phyloP scores from a whole-genome alignment of 1,284 basidiomycete genomes.

The Rhizopogon hawkerae region DNA sequence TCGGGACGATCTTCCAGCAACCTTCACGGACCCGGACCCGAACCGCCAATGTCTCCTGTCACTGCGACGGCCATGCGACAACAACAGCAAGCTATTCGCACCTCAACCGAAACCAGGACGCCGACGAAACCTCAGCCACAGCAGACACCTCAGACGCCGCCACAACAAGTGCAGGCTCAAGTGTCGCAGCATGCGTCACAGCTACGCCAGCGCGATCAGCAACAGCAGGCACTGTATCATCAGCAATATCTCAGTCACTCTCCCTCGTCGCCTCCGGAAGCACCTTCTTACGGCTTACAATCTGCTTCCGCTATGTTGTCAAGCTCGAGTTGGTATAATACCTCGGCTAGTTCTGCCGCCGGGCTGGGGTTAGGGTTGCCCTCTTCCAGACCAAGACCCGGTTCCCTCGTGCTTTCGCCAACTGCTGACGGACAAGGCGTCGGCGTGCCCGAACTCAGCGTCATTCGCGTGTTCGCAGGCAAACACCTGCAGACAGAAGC shows the following conservation, averaged over 20 bases:
- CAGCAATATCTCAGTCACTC: slow-evolving; percentile 82
- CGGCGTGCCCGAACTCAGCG: slow-evolving; percentile 79
- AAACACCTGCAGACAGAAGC: slow-evolving; percentile 82
- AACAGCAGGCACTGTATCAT: slow-evolving; percentile 84
- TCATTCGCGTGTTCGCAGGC: slow-evolving; percentile 92
- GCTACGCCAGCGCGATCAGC: slow-evolving; percentile 79
- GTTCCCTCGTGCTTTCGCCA: slow-evolving; percentile 61
- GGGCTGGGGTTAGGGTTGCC: slow-evolving; percentile 44
- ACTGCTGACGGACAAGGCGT: slow-evolving; percentile 50
- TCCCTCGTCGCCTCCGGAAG: slow-evolving; percentile 66
- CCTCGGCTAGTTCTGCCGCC: slow-evolving; percentile 28
- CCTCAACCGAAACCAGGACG: slow-evolving; percentile 20
- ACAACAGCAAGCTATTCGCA: slow-evolving; percentile 34
- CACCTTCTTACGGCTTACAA: slow-evolving; percentile 59
- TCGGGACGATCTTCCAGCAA: slow-evolving; percentile 36
- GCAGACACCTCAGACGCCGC: slow-evolving; percentile 33
- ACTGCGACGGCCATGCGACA: slow-evolving; percentile 47
- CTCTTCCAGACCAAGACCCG: slow-evolving; percentile 51
- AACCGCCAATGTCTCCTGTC: slow-evolving; percentile 34
- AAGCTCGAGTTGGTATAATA: slow-evolving; percentile 33
- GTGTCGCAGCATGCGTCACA: slow-evolving; percentile 46
- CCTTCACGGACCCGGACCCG: slow-evolving; percentile 25
- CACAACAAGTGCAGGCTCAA: slow-evolving; percentile 15
- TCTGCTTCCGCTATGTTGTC: slow-evolving; percentile 53
- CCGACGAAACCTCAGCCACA: slow-evolving; percentile 22